Percentiles rank a stretch among this genome's conserved stretches.
Evolutionary conservation across 176 grass and related monocot species (phyloP).

Genomic region (Tuctoria greenei): DNA sequence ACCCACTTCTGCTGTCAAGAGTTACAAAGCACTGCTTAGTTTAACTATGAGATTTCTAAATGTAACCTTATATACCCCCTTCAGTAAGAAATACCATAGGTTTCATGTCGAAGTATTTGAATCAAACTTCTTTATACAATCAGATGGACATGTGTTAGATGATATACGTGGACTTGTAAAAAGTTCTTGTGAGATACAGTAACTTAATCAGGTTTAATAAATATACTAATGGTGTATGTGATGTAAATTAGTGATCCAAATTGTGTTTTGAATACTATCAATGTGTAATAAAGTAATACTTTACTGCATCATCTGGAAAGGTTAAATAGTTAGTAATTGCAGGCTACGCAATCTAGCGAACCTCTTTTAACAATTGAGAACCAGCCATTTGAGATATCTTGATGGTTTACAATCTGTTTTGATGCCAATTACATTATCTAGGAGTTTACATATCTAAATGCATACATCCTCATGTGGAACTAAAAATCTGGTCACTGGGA

Average conservation of each 20-base stretch:
- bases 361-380: neutral
- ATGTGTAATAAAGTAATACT: neutral
- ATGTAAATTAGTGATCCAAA: neutral
- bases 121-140: neutral
- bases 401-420: neutral
- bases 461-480: neutral
- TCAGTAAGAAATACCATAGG: neutral
- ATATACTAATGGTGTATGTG: neutral
- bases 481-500: neutral
- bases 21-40: neutral
- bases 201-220: neutral
- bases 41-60: neutral
- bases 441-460: neutral
- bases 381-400: neutral
- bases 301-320: neutral
- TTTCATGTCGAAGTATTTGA: neutral
- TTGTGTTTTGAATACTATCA: neutral
- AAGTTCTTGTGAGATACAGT: neutral
- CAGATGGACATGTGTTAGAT: neutral
- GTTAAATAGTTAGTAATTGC: slow-evolving; percentile 1
- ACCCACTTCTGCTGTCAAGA: neutral
- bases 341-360: neutral
- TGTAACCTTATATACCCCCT: neutral
- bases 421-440: neutral
- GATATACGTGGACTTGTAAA: neutral